These are phyloP conservation scores for Ceratocystis huliohia DNA, from an alignment of 2,329 filamentous ascomycete genomes.

Conservation along the genomic window DNA sequence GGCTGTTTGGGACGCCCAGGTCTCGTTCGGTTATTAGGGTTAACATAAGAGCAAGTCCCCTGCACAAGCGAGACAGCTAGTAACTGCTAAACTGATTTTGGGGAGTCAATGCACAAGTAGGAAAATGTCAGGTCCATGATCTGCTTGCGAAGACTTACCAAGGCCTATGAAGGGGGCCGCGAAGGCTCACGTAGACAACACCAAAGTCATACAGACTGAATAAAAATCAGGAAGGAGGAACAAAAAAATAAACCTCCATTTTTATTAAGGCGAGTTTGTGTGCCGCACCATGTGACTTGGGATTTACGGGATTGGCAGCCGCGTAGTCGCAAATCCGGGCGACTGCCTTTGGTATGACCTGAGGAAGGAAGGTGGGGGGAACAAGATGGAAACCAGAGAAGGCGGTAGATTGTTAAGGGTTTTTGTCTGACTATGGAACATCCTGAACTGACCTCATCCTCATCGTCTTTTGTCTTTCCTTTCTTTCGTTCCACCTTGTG, in stretches of 20 bases:
- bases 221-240: not conserved
- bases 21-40: not conserved
- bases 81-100: not conserved
- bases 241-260: too few relatives aligned
- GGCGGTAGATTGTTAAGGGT: too few relatives aligned
- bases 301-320: not conserved
- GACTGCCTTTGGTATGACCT: not conserved
- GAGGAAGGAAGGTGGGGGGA: not conserved
- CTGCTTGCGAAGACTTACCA: not conserved
- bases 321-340: not conserved
- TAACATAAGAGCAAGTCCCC: not conserved
- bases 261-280: not conserved
- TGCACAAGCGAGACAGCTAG: constrained; percentile 2
- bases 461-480: too few relatives aligned
- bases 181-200: not conserved
- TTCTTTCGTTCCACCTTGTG: too few relatives aligned
- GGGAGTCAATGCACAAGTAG: constrained; percentile 5
- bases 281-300: not conserved
- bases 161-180: not conserved
- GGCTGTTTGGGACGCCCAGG: not conserved
- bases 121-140: constrained; percentile 1
- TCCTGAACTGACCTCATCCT: too few relatives aligned
- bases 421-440: too few relatives aligned
- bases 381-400: not conserved
- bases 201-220: not conserved